Conservation (phyloP, 2,329 filamentous ascomycete species). For the Dactylellina haptotyla region DNA sequence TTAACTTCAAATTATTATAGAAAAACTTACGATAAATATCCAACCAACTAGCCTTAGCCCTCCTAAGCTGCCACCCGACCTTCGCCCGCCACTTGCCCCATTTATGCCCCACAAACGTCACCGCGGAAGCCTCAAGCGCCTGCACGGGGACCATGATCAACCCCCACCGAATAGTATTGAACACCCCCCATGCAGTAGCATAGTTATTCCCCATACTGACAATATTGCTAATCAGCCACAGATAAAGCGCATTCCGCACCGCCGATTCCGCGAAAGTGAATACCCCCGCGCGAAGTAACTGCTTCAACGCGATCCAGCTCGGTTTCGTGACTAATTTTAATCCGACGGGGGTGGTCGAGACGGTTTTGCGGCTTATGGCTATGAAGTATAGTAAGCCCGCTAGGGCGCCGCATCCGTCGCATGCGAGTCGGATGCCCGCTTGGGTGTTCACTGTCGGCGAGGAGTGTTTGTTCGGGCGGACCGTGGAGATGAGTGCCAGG, state of each 20-base stretch:
- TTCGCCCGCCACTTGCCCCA: constrained; percentile 69
- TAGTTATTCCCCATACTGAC: constrained; percentile 72
- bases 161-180: constrained; percentile 79
- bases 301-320: constrained; percentile 63
- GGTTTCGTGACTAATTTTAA: constrained; percentile 59
- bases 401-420: constrained; percentile 68
- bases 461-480: constrained; percentile 66
- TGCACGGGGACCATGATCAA: constrained; percentile 78
- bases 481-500: constrained; percentile 73
- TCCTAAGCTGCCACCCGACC: constrained; percentile 59
- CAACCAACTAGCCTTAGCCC: constrained; percentile 58
- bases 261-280: constrained; percentile 73
- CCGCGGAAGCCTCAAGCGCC: constrained; percentile 72
- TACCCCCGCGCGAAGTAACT: constrained; percentile 69
- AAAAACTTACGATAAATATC: constrained; percentile 60
- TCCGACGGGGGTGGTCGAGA: constrained; percentile 9
- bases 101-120: constrained; percentile 73
- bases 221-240: constrained; percentile 75
- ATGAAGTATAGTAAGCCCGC: constrained; percentile 72
- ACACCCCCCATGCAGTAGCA: constrained; percentile 77
- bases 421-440: constrained; percentile 71
- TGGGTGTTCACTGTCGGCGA: constrained; percentile 72
- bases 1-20: not conserved
- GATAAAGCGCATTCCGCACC: constrained; percentile 74
- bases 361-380: constrained; percentile 58